Percentiles rank a stretch among this genome's conserved stretches.
These are phyloP conservation scores for Euphorbia schlechtendalii DNA, from an alignment of 441 rosid species.

Conservation along the genomic window DNA sequence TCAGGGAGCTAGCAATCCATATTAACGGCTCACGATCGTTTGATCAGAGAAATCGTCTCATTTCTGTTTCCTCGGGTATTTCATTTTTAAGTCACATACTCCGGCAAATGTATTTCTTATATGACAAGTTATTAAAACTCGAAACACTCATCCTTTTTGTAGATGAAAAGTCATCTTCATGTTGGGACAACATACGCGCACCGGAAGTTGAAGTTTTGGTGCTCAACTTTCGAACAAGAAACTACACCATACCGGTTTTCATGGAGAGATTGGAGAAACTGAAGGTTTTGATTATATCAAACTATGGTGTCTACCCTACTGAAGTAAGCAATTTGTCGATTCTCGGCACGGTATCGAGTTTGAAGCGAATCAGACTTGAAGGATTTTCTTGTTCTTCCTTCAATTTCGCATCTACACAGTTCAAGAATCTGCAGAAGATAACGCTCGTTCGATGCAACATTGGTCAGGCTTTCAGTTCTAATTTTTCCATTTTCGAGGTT, in stretches of 20 bases:
- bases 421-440: constrained; percentile 36
- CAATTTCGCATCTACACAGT: neutral
- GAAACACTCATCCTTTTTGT: constrained; percentile 10
- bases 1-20: constrained; percentile 53
- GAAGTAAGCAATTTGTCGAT: constrained; percentile 32
- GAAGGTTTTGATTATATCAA: constrained; percentile 41
- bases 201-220: constrained; percentile 49
- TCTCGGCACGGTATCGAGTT: constrained; percentile 31
- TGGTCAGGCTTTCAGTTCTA: constrained; percentile 23
- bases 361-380: constrained; percentile 59
- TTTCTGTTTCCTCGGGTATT: no score
- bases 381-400: constrained; percentile 33
- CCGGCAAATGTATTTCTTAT: no score
- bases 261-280: constrained; percentile 38
- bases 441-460: constrained; percentile 52
- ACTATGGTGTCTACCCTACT: constrained; percentile 25
- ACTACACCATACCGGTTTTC: constrained; percentile 43
- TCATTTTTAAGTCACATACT: no score
- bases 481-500: no score
- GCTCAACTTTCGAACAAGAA: constrained; percentile 36
- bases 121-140: no score
- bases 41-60: constrained; percentile 31
- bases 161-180: constrained; percentile 49
- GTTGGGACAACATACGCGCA: constrained; percentile 35
- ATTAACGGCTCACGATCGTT: constrained; percentile 16